These are phyloP conservation scores for Globisporangium acanthophoron DNA, from an alignment of 352 stramenopile genomes.

Conservation along the genomic window DNA sequence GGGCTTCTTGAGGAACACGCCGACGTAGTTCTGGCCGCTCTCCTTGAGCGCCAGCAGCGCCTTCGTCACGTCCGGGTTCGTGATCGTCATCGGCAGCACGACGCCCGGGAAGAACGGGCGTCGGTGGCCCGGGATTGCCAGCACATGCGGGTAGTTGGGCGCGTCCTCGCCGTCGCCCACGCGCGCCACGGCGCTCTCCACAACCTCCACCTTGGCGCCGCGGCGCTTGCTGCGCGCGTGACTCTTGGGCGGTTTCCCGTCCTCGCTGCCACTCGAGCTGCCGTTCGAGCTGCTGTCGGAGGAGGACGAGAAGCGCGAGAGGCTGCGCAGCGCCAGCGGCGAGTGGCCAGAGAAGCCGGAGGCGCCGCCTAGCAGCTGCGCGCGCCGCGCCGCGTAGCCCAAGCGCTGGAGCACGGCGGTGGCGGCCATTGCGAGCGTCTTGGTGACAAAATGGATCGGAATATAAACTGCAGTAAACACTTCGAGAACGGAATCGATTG, in stretches of 20 bases:
- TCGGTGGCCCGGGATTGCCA: slow-evolving; percentile 71
- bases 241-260: not conserved
- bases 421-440: slow-evolving; percentile 18
- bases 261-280: not conserved
- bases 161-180: slow-evolving; percentile 64
- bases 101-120: slow-evolving; percentile 81
- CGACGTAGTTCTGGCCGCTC: slow-evolving; percentile 88
- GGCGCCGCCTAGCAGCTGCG: slow-evolving; percentile 4
- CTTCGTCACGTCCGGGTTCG: slow-evolving; percentile 81
- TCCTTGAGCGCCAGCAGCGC: slow-evolving; percentile 86
- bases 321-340: not conserved
- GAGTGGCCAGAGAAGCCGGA: not conserved
- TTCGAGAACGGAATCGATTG: too few species aligned
- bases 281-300: slow-evolving; percentile 17
- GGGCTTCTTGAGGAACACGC: slow-evolving; percentile 91
- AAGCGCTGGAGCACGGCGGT: slow-evolving; percentile 32
- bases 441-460: too few species aligned
- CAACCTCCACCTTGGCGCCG: slow-evolving; percentile 38
- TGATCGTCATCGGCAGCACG: slow-evolving; percentile 83
- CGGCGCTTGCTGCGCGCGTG: slow-evolving; percentile 6
- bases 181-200: slow-evolving; percentile 56
- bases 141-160: slow-evolving; percentile 64
- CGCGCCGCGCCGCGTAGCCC: slow-evolving; percentile 14
- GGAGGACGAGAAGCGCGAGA: slow-evolving; percentile 16
- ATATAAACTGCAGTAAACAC: too few species aligned